A percentile compares a stretch with the other conserved stretches of the same genome.
Evolutionary conservation across 1,139 yeast species (phyloP).

Genomic region (Saccharomycopsis phalli): DNA sequence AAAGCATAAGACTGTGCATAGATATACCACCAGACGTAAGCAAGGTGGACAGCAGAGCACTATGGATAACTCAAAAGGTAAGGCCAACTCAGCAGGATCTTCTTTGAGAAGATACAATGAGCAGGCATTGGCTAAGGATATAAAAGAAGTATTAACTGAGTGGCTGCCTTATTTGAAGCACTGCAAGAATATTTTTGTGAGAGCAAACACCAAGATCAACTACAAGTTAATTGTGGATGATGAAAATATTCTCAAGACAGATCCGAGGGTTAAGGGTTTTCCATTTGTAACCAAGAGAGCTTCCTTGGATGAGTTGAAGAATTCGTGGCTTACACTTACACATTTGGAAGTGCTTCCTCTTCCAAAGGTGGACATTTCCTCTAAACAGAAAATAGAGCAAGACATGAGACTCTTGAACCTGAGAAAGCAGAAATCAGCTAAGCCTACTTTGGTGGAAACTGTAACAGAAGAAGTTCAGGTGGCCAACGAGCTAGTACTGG

Average conservation of each 20-base stretch:
- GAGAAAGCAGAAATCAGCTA: conserved; percentile 20
- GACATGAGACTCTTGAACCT: conserved; percentile 23
- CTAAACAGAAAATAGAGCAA: conserved; percentile 23
- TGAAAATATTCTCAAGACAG: conserved; percentile 32
- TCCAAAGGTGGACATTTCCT: conserved; percentile 36
- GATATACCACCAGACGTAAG: conserved; percentile 92
- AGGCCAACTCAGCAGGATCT: conserved; percentile 96
- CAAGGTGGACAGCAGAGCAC: conserved; percentile 98
- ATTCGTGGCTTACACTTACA: conserved; percentile 76
- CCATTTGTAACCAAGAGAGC: conserved; percentile 92
- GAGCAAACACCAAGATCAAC: conserved; percentile 74
- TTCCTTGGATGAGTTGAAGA: conserved; percentile 68
- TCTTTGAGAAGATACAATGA: conserved; percentile 84
- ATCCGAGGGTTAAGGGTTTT: conserved; percentile 52
- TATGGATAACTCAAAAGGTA: conserved; percentile 84
- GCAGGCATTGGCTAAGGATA: conserved; percentile 69
- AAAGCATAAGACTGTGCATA: conserved; percentile 79
- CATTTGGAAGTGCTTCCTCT: conserved; percentile 47
- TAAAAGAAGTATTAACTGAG: conserved; percentile 50
- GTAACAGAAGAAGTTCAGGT: conserved; percentile 34
- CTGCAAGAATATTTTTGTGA: conserved; percentile 65
- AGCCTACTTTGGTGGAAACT: conserved; percentile 13
- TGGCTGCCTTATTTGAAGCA: conserved; percentile 57
- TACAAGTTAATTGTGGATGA: conserved; percentile 55
- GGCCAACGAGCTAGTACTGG: conserved; percentile 46